Evolutionary conservation across 257 asterid species (phyloP), one percentile per base, ranked within the genome.

Genomic region (Penstemon newberryi): DNA sequence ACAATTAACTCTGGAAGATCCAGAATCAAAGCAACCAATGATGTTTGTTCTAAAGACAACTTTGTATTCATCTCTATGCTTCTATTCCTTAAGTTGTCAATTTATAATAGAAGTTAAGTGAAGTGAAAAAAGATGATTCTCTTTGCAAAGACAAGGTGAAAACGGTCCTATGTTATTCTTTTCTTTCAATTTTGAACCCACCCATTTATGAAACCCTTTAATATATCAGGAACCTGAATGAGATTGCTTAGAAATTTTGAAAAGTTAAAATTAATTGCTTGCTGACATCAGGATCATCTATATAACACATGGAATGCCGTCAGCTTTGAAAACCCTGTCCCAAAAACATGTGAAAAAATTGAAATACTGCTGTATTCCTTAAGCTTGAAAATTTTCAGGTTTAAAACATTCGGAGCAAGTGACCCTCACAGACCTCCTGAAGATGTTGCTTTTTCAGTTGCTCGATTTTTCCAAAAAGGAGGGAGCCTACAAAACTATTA

Each of bases 391-490:
- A 37, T 0, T 58, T 47, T 66, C 84, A 90, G 97, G 97, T 90
- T 84, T 72, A 90, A 84, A 78, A 90, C 97, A 69, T 90, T 90
- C 80, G 96, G 97, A 73, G 85, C 90, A 69, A 86, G 90, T 75
- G 84, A 85, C 75, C 97, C 98, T 52, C 97, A 89, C 77, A 86
- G 98, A 51, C 96, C 98, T 75, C 79, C 89, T 7, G 97, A 92
- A 81, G 98, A 92, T 76, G 89, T 89, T 70, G 97, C 98, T 15
- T 92, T 73, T 78, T 70, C 96, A 18, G 98, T 92, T 13, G 98
- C 98, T 18, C 95, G 95, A 3, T 92, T 92, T 87, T 92, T 89
- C 77, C 96, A 89, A 67, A 89, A 87, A 78, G 97, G 98, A 71
- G 98, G 98, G 80, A 89, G 93, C 82, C 71, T 92, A 42, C 96